Percentiles rank a stretch among this genome's conserved stretches.
These are phyloP conservation scores for Tolypocladium pustulatum DNA, from an alignment of 2,329 filamentous ascomycete genomes.

Conservation along the genomic window DNA sequence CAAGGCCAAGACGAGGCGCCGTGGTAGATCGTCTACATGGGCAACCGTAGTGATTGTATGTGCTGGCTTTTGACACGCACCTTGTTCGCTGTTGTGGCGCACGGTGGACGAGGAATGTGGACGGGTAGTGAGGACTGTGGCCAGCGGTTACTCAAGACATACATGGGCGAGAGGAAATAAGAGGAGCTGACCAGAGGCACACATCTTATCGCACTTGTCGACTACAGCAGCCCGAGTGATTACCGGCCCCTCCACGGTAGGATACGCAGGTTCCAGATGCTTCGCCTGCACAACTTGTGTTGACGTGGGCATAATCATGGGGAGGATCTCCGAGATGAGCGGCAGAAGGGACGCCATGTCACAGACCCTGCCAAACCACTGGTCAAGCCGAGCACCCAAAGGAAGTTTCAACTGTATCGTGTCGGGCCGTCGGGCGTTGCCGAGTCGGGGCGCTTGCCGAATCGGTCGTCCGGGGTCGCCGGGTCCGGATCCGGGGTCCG, in stretches of 20 bases:
- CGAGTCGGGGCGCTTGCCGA: neutral
- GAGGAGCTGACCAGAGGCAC: conserved; percentile 46
- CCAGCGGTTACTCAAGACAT: conserved; percentile 12
- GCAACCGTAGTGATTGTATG: neutral
- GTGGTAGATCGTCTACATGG: neutral
- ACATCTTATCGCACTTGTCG: conserved; percentile 53
- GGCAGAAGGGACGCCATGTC: conserved; percentile 41
- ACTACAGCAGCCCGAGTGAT: conserved; percentile 45
- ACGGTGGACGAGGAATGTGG: conserved; percentile 51
- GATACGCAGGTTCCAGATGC: conserved; percentile 29
- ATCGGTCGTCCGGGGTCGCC: neutral
- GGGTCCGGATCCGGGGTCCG: neutral
- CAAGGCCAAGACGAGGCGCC: neutral
- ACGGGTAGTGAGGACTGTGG: conserved; percentile 49
- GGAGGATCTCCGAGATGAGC: conserved; percentile 45
- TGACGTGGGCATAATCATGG: conserved; percentile 47
- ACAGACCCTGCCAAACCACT: neutral
- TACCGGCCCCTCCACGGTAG: conserved; percentile 20
- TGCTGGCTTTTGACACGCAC: conserved; percentile 21
- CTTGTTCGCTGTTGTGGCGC: conserved; percentile 61
- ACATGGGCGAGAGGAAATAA: neutral
- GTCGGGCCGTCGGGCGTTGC: neutral
- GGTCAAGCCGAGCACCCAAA: neutral
- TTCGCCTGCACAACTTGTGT: conserved; percentile 44
- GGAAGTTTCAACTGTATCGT: neutral